These are phyloP conservation scores for Ophioceras dolichostomum DNA, from an alignment of 2,329 filamentous ascomycete genomes.

Conservation along the genomic window DNA sequence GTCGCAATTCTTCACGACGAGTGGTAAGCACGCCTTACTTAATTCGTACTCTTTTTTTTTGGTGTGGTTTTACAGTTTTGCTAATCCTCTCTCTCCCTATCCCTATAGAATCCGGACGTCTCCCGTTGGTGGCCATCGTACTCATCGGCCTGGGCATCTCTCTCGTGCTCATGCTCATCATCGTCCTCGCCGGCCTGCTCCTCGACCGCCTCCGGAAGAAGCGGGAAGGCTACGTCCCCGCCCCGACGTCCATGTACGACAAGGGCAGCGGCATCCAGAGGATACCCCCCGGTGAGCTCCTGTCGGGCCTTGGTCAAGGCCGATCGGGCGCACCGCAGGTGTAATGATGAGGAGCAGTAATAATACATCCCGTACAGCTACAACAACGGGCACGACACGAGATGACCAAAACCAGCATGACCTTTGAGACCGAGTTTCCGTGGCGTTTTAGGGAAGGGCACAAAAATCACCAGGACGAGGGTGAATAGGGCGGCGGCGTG, in stretches of 20 bases:
- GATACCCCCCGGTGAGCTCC: slow-evolving; percentile 48
- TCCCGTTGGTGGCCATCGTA: slow-evolving; percentile 66
- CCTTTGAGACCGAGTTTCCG: no score
- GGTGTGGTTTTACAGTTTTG: no score
- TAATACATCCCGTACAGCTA: no score
- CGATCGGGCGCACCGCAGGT: slow-evolving; percentile 37
- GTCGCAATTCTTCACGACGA: slow-evolving; percentile 57
- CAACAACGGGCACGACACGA: no score
- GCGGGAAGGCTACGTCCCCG: slow-evolving; percentile 70
- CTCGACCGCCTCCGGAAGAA: slow-evolving; percentile 66
- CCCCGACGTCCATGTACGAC: slow-evolving; percentile 54
- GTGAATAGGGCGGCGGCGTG: no score
- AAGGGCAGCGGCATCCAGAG: slow-evolving; percentile 44
- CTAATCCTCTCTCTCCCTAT: slow-evolving; percentile 5
- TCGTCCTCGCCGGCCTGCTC: slow-evolving; percentile 63
- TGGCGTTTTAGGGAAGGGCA: no score
- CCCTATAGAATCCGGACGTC: slow-evolving; percentile 27
- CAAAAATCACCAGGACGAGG: no score
- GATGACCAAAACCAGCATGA: no score
- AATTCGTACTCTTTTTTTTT: no score
- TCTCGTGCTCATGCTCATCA: slow-evolving; percentile 62
- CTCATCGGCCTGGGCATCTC: slow-evolving; percentile 72
- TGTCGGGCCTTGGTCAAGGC: slow-evolving; percentile 38
- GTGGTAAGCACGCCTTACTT: no score
- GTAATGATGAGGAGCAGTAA: no score